Base-by-base conservation (phyloP, 2,329 filamentous ascomycete species). In the Diaporthe citriasiana region DNA sequence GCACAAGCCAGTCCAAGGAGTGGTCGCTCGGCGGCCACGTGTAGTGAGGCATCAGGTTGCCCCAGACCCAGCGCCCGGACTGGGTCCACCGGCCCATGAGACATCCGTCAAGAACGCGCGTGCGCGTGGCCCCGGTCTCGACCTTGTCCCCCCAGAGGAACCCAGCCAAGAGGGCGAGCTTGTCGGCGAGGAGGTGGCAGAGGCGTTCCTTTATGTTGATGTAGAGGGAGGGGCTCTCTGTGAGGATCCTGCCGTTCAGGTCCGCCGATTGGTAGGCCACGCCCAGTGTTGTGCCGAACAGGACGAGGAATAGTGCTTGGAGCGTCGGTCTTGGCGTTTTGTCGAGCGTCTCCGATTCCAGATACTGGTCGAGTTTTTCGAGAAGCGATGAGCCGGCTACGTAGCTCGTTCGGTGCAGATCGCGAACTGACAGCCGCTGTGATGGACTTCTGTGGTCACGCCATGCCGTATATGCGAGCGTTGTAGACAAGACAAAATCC, bases 381-480 rank as follows among this genome's bases (percentile, higher is more conserved):
- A 71, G 70, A 5, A 71, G 56, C 51, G 70, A 50, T 4, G 70
- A 71, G 45, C 70, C 70, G 45, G 70, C 51, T 10, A 71, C 8
- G 47, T 53, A 51, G 47, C 56, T 63, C 8, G 50, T 33, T 5
- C 56, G 56, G 56, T 57, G 33, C 38, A 71, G 57, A 30, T 65
- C 57, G 25, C 19, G 47, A 15, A 71, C 45, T 13, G 70, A 63
- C 25, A 71, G 45, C 6, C 70, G 33, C 35, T 45, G 47, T 30
- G 70, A 8, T 27, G 56, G 70, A 8, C 13, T n/a, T 6, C 59
- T 40, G 17, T 53, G 70, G 35, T 71, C 70, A 1, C 70, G 40
- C 70, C 70, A 71, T 40, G 56, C 47, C 8, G 70, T 71, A 13
- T 71, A 71, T 25, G 70, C 56, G 25, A 71, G 70, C 6, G 56